Evolutionary conservation across 306 rosid genomes (phyloP).

Genomic region (Inga oerstediana): DNA sequence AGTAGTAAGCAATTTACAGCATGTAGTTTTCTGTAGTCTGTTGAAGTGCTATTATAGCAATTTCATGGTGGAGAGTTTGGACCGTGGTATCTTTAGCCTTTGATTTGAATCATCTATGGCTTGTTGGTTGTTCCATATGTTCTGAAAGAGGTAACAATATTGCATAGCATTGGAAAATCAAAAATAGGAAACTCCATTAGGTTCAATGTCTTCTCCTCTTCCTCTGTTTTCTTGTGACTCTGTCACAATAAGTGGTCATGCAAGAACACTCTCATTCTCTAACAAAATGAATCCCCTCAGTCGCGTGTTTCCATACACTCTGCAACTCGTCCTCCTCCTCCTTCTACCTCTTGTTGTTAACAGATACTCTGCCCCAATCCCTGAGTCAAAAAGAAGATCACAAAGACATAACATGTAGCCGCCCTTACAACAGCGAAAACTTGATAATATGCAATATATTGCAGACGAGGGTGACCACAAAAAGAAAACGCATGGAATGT

Average conservation of each 20-base stretch:
- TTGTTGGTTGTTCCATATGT: too few relatives aligned
- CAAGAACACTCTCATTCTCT: too few relatives aligned
- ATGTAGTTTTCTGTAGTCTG: background rate
- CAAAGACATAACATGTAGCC: background rate
- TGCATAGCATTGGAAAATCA: background rate
- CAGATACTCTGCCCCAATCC: background rate
- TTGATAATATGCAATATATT: background rate
- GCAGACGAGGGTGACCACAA: background rate
- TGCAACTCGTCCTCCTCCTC: background rate
- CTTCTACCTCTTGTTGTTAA: background rate
- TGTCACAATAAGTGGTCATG: background rate
- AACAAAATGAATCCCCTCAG: too few relatives aligned
- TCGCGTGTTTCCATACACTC: too few relatives aligned
- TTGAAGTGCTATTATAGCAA: too few relatives aligned
- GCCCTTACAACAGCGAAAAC: too few relatives aligned
- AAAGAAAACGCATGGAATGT: background rate
- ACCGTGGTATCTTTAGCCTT: too few relatives aligned
- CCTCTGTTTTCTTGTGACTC: background rate
- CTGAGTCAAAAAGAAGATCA: background rate
- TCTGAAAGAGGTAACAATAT: background rate
- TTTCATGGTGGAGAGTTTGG: too few relatives aligned
- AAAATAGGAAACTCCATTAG: background rate
- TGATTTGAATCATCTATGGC: too few relatives aligned
- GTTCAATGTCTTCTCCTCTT: background rate
- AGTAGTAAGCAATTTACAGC: background rate